Evolutionary conservation across 352 stramenopile species (phyloP).

Genomic region (Phytophthora multivora): DNA sequence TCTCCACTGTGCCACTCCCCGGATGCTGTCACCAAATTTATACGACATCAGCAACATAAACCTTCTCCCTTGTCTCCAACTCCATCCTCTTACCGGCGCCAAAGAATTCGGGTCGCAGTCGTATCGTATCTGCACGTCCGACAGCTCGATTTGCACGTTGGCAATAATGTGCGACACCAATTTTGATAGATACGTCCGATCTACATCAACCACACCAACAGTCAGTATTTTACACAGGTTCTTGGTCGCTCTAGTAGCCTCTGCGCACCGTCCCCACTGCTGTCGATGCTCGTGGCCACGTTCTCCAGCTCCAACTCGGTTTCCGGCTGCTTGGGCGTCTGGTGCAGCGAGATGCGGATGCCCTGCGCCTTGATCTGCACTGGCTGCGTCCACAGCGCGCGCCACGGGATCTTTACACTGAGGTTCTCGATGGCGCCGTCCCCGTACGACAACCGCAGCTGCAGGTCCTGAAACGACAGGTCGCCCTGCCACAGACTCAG

Average conservation of each 20-base stretch:
- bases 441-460: constrained; percentile 80
- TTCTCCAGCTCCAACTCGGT: constrained; percentile 8
- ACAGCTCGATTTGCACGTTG: constrained; percentile 87
- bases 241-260: too few relatives aligned
- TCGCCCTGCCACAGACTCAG: constrained; percentile 88
- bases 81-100: constrained; percentile 49
- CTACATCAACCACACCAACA: constrained; percentile 24
- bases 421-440: constrained; percentile 78
- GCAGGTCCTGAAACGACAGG: constrained; percentile 80
- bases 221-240: too few relatives aligned
- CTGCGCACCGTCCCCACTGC: constrained; percentile 41
- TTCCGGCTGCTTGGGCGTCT: constrained; percentile 43
- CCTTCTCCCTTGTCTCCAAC: not conserved
- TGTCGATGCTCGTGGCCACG: constrained; percentile 38
- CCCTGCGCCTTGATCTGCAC: constrained; percentile 77
- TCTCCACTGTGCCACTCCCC: constrained; percentile 70
- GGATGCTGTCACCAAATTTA: constrained; percentile 45
- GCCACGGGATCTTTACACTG: constrained; percentile 87
- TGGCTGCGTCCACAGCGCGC: constrained; percentile 80
- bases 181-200: constrained; percentile 83
- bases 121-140: constrained; percentile 83
- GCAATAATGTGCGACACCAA: constrained; percentile 85
- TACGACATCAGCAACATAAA: not conserved
- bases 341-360: constrained; percentile 76
- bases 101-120: constrained; percentile 71